Conservation (phyloP, 345 rosid genomes). For the Odontarrhena argentea region DNA sequence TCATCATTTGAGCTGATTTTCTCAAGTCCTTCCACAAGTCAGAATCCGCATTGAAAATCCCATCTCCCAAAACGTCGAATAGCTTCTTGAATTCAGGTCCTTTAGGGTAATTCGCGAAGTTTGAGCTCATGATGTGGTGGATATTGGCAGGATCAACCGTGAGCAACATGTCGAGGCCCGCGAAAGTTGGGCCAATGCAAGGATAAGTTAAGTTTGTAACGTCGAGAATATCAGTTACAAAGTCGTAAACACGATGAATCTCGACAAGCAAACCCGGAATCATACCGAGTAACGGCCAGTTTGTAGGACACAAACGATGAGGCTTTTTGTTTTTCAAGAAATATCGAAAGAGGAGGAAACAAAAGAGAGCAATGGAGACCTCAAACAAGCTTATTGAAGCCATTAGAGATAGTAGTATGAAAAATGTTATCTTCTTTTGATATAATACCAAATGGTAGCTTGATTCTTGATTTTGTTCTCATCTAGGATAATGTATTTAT, state of each 20-base stretch:
- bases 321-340: slow-evolving; percentile 32
- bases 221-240: slow-evolving; percentile 29
- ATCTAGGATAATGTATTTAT: not conserved
- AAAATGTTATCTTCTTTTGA: not conserved
- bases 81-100: slow-evolving; percentile 44
- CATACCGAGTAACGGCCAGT: slow-evolving; percentile 45
- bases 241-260: slow-evolving; percentile 42
- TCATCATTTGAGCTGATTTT: slow-evolving; percentile 36
- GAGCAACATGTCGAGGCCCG: slow-evolving; percentile 33
- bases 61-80: slow-evolving; percentile 47
- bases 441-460: slow-evolving; percentile 16
- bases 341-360: slow-evolving; percentile 27
- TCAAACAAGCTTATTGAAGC: slow-evolving; percentile 38
- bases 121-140: slow-evolving; percentile 44
- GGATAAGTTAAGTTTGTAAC: slow-evolving; percentile 32
- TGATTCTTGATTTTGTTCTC: slow-evolving; percentile 15
- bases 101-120: slow-evolving; percentile 42
- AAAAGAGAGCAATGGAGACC: slow-evolving; percentile 36
- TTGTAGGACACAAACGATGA: slow-evolving; percentile 27
- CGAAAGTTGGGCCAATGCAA: slow-evolving; percentile 34
- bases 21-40: slow-evolving; percentile 46
- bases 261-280: slow-evolving; percentile 33
- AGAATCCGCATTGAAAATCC: slow-evolving; percentile 46
- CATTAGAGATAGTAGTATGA: slow-evolving; percentile 18
- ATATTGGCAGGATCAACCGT: slow-evolving; percentile 46